These are phyloP conservation scores for Phyllosticta citriasiana DNA, from an alignment of 2,329 filamentous ascomycete species.

Conservation along the genomic window DNA sequence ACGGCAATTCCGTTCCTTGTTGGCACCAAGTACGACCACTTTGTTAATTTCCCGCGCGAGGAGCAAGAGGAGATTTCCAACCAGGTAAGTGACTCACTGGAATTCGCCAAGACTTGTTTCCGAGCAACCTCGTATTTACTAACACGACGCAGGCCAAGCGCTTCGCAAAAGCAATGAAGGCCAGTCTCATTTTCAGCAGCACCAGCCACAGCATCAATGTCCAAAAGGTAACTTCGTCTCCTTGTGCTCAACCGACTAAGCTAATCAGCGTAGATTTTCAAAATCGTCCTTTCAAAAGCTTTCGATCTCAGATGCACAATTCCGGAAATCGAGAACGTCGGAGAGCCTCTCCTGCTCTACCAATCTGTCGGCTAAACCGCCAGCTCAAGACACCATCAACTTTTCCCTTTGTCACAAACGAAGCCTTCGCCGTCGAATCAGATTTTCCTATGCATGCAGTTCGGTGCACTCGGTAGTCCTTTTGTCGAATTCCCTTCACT, in stretches of 20 bases:
- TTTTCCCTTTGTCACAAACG: conserved; percentile 1
- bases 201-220: conserved; percentile 99
- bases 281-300: conserved; percentile 96
- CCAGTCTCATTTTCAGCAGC: conserved; percentile 94
- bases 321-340: conserved; percentile 95
- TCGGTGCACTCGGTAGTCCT: conserved; percentile 9
- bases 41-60: conserved; percentile 94
- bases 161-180: conserved; percentile 97
- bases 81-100: conserved; percentile 52
- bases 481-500: not conserved
- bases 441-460: conserved; percentile 6
- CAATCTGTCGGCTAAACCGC: conserved; percentile 28
- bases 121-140: conserved; percentile 11
- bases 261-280: conserved; percentile 68
- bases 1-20: conserved; percentile 97
- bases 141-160: conserved; percentile 60
- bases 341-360: conserved; percentile 89
- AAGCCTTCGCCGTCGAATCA: not conserved
- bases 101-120: not conserved
- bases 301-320: conserved; percentile 99
- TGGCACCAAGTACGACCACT: conserved; percentile 97
- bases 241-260: not conserved
- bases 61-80: conserved; percentile 98
- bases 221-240: conserved; percentile 62
- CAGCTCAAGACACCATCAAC: not conserved